Conservation (phyloP, 2,329 filamentous ascomycete species). For the Colletotrichum tanaceti region DNA sequence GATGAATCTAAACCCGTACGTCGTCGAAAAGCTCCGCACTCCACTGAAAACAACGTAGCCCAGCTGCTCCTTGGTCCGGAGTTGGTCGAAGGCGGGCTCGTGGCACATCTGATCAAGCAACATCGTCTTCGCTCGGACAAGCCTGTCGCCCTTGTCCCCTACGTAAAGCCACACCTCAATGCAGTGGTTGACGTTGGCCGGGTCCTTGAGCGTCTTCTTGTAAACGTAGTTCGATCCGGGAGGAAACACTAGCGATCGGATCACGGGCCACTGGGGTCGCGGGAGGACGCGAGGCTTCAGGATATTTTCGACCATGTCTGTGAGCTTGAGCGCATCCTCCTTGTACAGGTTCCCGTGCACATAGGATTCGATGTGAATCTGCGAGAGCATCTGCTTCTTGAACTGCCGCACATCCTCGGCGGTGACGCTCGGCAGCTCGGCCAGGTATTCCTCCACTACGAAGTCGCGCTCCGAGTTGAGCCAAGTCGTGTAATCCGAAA, state of each 20-base stretch:
- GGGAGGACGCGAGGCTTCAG: constrained; percentile 81
- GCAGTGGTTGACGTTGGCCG: constrained; percentile 89
- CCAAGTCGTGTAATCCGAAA: constrained; percentile 84
- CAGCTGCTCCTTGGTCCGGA: constrained; percentile 96
- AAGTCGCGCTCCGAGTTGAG: constrained; percentile 81
- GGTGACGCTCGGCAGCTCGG: constrained; percentile 80
- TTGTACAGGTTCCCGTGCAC: constrained; percentile 95
- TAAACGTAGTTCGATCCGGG: constrained; percentile 86
- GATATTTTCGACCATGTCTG: constrained; percentile 81
- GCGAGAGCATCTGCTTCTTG: constrained; percentile 81
- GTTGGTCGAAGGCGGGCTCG: constrained; percentile 93
- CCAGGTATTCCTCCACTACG: constrained; percentile 82
- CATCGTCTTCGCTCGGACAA: constrained; percentile 78
- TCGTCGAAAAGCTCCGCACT: constrained; percentile 76
- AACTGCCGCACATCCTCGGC: constrained; percentile 80
- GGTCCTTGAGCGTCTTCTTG: constrained; percentile 82
- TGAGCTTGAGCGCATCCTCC: constrained; percentile 88
- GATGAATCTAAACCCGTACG: constrained; percentile 86
- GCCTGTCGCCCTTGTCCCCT: constrained; percentile 75
- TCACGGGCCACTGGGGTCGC: constrained; percentile 81
- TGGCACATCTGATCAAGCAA: constrained; percentile 91
- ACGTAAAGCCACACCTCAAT: constrained; percentile 82
- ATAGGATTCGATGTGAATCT: constrained; percentile 88
- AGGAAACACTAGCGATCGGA: constrained; percentile 81
- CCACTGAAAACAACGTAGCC: constrained; percentile 96